Conservation (phyloP, 257 asterid species). For the Nicotiana paniculata region DNA sequence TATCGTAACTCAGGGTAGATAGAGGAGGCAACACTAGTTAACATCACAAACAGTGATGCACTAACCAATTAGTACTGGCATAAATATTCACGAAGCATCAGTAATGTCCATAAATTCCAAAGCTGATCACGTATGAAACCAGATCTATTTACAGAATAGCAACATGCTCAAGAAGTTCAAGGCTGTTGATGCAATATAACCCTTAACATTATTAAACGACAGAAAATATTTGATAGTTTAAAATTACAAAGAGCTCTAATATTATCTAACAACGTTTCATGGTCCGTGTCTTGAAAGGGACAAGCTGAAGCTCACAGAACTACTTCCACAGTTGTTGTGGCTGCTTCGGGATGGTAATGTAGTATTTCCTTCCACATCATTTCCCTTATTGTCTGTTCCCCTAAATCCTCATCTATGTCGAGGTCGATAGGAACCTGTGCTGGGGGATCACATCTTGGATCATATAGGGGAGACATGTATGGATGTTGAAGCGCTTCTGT, state of each 20-base stretch:
- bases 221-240: too few species aligned
- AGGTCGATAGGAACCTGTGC: slow-evolving; percentile 51
- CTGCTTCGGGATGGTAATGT: slow-evolving; percentile 49
- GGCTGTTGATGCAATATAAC: slow-evolving; percentile 23
- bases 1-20: too few species aligned
- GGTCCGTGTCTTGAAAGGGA: background rate
- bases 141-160: too few species aligned
- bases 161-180: background rate
- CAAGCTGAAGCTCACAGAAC: slow-evolving; percentile 10
- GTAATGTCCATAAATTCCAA: too few species aligned
- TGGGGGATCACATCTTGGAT: slow-evolving; percentile 49
- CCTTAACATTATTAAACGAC: background rate
- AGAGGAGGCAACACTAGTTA: too few species aligned
- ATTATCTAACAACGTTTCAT: background rate
- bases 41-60: too few species aligned
- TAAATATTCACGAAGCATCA: too few species aligned
- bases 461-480: slow-evolving; percentile 57
- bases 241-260: too few species aligned
- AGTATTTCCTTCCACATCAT: slow-evolving; percentile 59
- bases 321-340: slow-evolving; percentile 16
- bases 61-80: too few species aligned
- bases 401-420: slow-evolving; percentile 53
- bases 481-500: slow-evolving; percentile 61
- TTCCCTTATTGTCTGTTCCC: slow-evolving; percentile 51
- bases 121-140: too few species aligned